Base-by-base conservation (phyloP, 2,329 filamentous ascomycete species). In the Samsoniella hepiali region DNA sequence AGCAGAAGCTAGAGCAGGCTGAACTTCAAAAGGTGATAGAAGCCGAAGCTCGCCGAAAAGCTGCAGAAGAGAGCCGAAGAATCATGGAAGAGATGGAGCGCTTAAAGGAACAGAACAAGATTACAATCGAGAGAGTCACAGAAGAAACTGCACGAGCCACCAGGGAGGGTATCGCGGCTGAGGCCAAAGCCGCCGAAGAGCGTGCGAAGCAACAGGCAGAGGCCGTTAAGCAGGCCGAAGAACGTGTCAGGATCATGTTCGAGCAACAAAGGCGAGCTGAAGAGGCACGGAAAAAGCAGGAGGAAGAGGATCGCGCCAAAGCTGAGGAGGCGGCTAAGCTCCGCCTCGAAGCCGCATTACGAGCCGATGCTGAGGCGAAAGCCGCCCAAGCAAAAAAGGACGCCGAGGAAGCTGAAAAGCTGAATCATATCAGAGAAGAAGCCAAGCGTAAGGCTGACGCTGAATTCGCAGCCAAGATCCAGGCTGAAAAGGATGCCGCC, bases 261-360 rank as follows among this genome's bases (percentile, higher is more conserved):
- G 76, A 80, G 65, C 73, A 74, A 2, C 77, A 81, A 64, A 69
- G 77, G 50, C 74, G 74, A 63, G 76, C 75, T 31, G 82, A 79
- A 1, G 81, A 80, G 58, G 80, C 78, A 32, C 75, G 70, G n/a
- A 71, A 75, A 54, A 74, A 74, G 64, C 71, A 72, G 32, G 78
- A 79, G 17, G 76, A 76, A 8, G 77, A 79, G 44, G 77, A 73
- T 7, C 69, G 72, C 15, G 67, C 67, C 17, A 69, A 78, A 1
- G 83, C 82, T 10, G 82, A 86, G 65, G 79, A 81, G 31, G 79
- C 81, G 47, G 79, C 81, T 17, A 70, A 72, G 38, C 70, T 71
- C 38, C 76, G 75, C 40, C 67, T 81, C 36, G 78, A 81, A 56
- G 75, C 75, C 22, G 78, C 77, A 11, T 69, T 81, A 40, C 78